Base-by-base conservation (phyloP, 306 rosid genomes). In the Luffa acutangula region DNA sequence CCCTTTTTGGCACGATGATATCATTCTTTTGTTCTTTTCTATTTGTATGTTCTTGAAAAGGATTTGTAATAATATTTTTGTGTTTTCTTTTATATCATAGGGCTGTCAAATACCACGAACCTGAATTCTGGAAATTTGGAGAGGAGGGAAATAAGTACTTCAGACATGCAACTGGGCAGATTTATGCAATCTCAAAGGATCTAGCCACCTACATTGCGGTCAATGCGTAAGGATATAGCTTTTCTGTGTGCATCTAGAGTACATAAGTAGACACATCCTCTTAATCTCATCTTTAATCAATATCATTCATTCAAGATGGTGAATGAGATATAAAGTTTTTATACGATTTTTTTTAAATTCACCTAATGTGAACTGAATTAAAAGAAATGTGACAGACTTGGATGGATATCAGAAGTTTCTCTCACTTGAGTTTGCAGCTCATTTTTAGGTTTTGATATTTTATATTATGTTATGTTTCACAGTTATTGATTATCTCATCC, bases 71-170 rank as follows among this genome's bases (percentile, higher is more conserved):
- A 21, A 75, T 8, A 41, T 62, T 52, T 49, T 67, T 45, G 9
- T 37, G 56, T 77, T 81, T 53, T 65, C 36, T 33, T 57, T 20
- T 25, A 42, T 20, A 67, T 79, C 33, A 18, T 58, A 96, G 99
- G 89, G 91, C 82, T 88, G 96, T 96, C 80, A 96, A 96, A 77
- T 96, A 96, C 87, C 94, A 88, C 18, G 99, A 96, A 80, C 99
- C 99, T 10, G 99, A 96, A 84, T 91, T 84, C 89, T 96, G 99
- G 97, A 96, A 96, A 81, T 96, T 96, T 83, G 98, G 99, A 80
- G 99, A 96, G 87, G 98, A 88, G 67, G 99, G 99, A 49, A 96
- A 90, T 88, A 96, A 96, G 85, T 96, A 96, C 85, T 89, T 93
- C 71, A 88, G 99, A 64, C 99, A 96, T 75, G 99, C 99, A 84